phyloP scores from a whole-genome alignment of 2,329 filamentous ascomycete genomes.

The Colletotrichum cordylinicola region DNA sequence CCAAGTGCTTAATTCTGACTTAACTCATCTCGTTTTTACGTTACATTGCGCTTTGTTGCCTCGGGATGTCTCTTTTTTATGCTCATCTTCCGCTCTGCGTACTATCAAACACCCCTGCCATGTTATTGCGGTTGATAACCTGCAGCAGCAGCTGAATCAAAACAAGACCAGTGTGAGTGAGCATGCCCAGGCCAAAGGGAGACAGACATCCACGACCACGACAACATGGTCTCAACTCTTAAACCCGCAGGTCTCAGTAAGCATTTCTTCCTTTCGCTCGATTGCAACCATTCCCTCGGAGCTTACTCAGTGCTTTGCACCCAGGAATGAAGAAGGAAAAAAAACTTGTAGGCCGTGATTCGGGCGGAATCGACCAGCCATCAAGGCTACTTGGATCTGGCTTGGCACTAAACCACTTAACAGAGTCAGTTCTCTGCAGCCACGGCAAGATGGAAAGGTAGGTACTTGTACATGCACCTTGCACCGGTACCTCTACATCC shows the following conservation, averaged over 20 bases:
- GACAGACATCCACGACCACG: not conserved
- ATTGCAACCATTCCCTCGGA: not conserved
- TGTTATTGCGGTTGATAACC: not conserved
- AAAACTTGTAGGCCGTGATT: constrained; percentile 1
- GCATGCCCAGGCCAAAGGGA: not conserved
- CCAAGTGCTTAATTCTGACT: not conserved
- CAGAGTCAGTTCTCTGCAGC: constrained; percentile 9
- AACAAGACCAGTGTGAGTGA: constrained; percentile 5
- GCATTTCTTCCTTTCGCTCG: not conserved
- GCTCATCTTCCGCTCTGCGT: not conserved
- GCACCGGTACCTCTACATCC: not conserved
- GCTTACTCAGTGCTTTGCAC: not conserved
- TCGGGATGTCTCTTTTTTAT: not conserved
- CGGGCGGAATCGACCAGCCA: not conserved
- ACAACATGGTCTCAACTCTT: not conserved
- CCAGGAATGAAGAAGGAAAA: not conserved
- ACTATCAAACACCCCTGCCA: not conserved
- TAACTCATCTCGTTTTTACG: not conserved
- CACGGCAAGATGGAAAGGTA: not conserved
- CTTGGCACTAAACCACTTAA: not conserved
- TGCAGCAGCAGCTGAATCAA: not conserved
- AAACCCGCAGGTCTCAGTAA: not conserved
- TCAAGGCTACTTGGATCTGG: not conserved
- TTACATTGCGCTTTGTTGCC: constrained; percentile 4
- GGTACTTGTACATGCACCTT: not conserved